Conservation (phyloP, 1,139 yeast species). For the Suzukiozyma palmioleophila region DNA sequence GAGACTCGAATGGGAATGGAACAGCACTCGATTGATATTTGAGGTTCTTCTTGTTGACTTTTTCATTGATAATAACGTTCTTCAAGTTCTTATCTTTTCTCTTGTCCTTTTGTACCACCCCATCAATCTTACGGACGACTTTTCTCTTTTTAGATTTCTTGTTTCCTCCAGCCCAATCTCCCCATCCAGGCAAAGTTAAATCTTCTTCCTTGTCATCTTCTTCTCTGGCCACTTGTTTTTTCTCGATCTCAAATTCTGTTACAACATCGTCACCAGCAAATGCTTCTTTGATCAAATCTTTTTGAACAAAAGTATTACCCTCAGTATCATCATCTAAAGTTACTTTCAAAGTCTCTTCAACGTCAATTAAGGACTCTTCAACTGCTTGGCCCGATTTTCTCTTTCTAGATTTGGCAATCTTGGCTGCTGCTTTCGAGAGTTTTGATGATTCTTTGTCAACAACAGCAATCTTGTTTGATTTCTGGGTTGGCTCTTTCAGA, state of each 20-base stretch:
- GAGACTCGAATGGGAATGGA: slow-evolving; percentile 89
- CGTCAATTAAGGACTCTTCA: slow-evolving; percentile 44
- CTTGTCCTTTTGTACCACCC: slow-evolving; percentile 64
- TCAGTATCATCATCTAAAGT: slow-evolving; percentile 26
- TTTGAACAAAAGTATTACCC: slow-evolving; percentile 60
- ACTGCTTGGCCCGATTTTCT: slow-evolving; percentile 30
- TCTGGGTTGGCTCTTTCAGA: slow-evolving; percentile 31
- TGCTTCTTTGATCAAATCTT: slow-evolving; percentile 81
- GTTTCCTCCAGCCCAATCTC: slow-evolving; percentile 70
- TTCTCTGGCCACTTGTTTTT: slow-evolving; percentile 58
- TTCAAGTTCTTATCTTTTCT: slow-evolving; percentile 74
- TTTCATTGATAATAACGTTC: slow-evolving; percentile 87
- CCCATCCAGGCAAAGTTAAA: slow-evolving; percentile 93
- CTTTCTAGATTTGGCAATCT: slow-evolving; percentile 46
- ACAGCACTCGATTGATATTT: slow-evolving; percentile 83
- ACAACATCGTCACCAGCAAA: slow-evolving; percentile 97
- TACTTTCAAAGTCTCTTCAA: slow-evolving; percentile 39
- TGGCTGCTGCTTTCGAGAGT: slow-evolving; percentile 49
- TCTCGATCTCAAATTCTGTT: slow-evolving; percentile 72
- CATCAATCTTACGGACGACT: slow-evolving; percentile 64
- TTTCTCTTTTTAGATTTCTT: slow-evolving; percentile 56
- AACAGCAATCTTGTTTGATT: slow-evolving; percentile 49
- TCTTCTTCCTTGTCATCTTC: slow-evolving; percentile 90
- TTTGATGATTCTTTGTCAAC: slow-evolving; percentile 58
- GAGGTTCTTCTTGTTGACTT: slow-evolving; percentile 73